Evolutionary conservation across 1,284 basidiomycete genomes (phyloP), one percentile per base, ranked within the genome.

Genomic region (Boletus smithii): DNA sequence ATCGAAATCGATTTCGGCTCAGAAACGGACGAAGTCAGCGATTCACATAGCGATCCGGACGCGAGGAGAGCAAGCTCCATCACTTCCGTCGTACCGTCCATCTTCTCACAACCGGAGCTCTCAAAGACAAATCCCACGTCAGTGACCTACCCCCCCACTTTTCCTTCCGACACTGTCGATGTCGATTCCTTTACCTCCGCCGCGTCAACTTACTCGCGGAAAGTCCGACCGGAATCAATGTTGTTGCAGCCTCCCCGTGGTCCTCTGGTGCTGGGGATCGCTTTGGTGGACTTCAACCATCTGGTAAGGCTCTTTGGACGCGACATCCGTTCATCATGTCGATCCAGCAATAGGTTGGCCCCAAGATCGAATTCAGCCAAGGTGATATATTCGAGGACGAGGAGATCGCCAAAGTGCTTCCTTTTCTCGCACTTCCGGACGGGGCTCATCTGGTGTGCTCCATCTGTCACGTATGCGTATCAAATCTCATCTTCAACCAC

Each of bases 401-500:
- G 53, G 88, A 90, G 59, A 76, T 95, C 38, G 73, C 76, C 31
- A 85, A 86, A 61, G 83, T 93, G 34, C 73, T 99, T 16, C 95
- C 95, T 0, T 99, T 99, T 71, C 77, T 99, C n/a, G 97, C 95
- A 0, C 77, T 99, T 17, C 95, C 95, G 0, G 97, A 99, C 61
- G 95, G 95, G 23, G 94, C 95, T 11, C 95, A 99, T 69, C 69
- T 98, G 55, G 91, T 94, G 59, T 54, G 62, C 73, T 63, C 35
- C 24, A 17, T 40, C 47, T 45, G 18, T 44, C 38, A 35, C 48
- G 9, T 35, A 27, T 31, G 18, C 46, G n/a, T 42, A 36, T 51
- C n/a, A 13, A 44, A 34, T 42, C 49, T 57, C 32, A 54, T 38
- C 47, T 29, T 36, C n/a, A n/a, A 22, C 29, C 42, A 35, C 63